Evolutionary conservation across 164 flowering plant species (phyloP).

Genomic region (Macadamia tetraphylla): DNA sequence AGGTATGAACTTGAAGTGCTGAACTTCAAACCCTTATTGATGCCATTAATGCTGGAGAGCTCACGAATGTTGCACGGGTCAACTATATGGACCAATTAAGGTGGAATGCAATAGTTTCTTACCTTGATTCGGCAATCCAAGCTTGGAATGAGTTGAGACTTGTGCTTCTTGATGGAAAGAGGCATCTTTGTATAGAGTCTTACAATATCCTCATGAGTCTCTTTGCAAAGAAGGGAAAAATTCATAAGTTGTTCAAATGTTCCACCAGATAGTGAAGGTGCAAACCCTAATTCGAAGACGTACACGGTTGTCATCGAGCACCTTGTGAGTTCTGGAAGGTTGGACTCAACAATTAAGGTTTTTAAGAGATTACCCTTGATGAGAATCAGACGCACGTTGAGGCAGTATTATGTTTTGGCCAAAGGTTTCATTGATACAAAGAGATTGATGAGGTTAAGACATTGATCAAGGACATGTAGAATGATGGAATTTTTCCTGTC

Average conservation of each 20-base stretch:
- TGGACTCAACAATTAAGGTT: slow-evolving; percentile 55
- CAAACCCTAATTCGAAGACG: slow-evolving; percentile 73
- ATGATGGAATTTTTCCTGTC: slow-evolving; percentile 75
- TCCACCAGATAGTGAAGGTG: slow-evolving; percentile 49
- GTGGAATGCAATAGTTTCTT: slow-evolving; percentile 54
- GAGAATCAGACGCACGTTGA: slow-evolving; percentile 67
- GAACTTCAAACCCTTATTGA: slow-evolving; percentile 51
- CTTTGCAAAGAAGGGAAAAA: slow-evolving; percentile 43
- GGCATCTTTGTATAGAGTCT: slow-evolving; percentile 56
- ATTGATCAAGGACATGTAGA: slow-evolving; percentile 57
- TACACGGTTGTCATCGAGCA: slow-evolving; percentile 73
- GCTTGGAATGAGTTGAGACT: slow-evolving; percentile 52
- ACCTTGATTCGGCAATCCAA: slow-evolving; percentile 41
- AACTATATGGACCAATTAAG: slow-evolving; percentile 64
- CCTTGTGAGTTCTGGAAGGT: slow-evolving; percentile 40
- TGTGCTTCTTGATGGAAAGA: slow-evolving; percentile 9
- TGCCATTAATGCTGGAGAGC: slow-evolving; percentile 46
- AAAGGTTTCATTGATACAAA: slow-evolving; percentile 33
- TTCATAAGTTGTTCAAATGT: slow-evolving; percentile 48
- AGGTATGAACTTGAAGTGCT: slow-evolving; percentile 2
- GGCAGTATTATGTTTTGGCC: slow-evolving; percentile 55
- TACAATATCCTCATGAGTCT: slow-evolving; percentile 67
- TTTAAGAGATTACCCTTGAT: slow-evolving; percentile 58
- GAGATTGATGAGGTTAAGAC: slow-evolving; percentile 41
- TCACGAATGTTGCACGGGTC: slow-evolving; percentile 33